phyloP scores from a whole-genome alignment of 2,329 filamentous ascomycete species.

The Fusarium metavorans region DNA sequence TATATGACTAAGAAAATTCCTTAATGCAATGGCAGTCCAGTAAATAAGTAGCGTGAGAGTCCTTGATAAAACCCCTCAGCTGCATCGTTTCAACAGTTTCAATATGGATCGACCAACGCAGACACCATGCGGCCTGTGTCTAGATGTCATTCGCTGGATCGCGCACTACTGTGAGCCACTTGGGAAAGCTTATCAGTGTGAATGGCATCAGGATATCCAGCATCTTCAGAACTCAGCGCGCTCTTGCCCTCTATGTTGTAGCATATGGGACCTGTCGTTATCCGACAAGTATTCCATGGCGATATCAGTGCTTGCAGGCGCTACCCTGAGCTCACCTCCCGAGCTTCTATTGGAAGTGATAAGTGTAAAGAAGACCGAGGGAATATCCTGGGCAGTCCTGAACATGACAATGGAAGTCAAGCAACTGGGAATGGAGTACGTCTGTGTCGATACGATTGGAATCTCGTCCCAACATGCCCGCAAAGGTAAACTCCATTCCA shows the following conservation, averaged over 20 bases:
- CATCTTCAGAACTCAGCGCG: not conserved
- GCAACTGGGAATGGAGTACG: not conserved
- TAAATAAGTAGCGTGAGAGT: no score
- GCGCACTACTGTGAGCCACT: not conserved
- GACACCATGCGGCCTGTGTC: not conserved
- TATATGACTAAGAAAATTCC: no score
- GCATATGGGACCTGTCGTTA: not conserved
- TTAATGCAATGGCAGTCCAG: no score
- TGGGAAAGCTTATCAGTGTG: not conserved
- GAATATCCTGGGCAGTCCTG: not conserved
- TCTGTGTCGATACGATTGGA: not conserved
- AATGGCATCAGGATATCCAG: not conserved
- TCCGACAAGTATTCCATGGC: not conserved
- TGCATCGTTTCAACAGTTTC: not conserved
- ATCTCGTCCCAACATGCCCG: not conserved
- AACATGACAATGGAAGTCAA: not conserved
- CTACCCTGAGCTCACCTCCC: not conserved
- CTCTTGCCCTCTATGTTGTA: not conserved
- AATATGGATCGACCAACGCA: not conserved
- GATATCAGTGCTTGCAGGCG: not conserved
- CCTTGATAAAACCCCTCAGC: not conserved
- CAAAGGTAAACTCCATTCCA: not conserved
- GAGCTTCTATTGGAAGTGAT: not conserved
- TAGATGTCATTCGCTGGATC: not conserved
- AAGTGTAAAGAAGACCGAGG: not conserved